Conservation (phyloP, 2,329 filamentous ascomycete species). For the Arthrobotrys megalospora region DNA sequence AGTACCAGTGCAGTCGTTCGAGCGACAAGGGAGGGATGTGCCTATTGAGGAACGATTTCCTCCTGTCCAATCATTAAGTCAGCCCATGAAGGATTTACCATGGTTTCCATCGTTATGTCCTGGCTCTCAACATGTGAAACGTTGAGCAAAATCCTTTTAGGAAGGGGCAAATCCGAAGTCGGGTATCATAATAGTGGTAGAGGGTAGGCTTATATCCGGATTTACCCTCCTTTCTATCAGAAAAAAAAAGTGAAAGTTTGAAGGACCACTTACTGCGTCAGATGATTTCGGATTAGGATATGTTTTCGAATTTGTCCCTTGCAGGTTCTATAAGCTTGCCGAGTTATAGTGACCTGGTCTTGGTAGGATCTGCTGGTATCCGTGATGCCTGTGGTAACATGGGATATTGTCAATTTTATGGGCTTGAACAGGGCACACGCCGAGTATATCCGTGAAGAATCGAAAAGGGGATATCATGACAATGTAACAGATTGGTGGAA, state of each 20-base stretch:
- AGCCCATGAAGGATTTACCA: conserved; percentile 20
- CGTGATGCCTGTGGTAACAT: conserved; percentile 35
- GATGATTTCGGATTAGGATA: conserved; percentile 1
- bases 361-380: conserved; percentile 8
- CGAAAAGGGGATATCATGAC: background rate
- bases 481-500: too few relatives aligned
- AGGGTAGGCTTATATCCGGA: conserved; percentile 46
- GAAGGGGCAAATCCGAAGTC: conserved; percentile 30
- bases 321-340: background rate
- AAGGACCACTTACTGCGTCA: background rate
- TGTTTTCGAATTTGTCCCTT: conserved; percentile 5
- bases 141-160: conserved; percentile 29
- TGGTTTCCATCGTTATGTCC: conserved; percentile 13
- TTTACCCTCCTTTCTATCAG: background rate
- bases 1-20: background rate
- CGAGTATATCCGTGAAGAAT: background rate
- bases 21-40: background rate
- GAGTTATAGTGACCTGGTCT: background rate
- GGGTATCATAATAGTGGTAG: background rate
- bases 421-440: background rate
- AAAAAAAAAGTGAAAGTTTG: background rate
- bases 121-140: conserved; percentile 40
- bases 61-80: conserved; percentile 10
- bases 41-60: background rate
- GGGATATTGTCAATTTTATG: background rate